These are phyloP conservation scores for Phymatotrichopsis omnivora DNA, from an alignment of 2,329 filamentous ascomycete genomes.

Conservation along the genomic window DNA sequence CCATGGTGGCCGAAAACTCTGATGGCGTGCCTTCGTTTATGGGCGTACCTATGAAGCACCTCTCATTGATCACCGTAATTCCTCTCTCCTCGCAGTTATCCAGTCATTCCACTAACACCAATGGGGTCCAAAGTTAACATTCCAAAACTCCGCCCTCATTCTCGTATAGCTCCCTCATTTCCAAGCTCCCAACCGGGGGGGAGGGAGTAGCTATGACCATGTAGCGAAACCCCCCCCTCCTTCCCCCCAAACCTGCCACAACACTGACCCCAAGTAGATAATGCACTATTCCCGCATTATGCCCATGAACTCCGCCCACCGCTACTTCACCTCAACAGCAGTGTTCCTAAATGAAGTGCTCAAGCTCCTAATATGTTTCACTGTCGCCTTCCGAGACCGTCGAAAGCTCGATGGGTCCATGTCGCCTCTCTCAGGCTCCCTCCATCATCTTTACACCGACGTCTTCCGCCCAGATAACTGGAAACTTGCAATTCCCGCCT, in stretches of 20 bases:
- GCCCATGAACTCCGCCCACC: conserved; percentile 55
- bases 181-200: background rate
- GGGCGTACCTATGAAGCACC: conserved; percentile 57
- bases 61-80: conserved; percentile 55
- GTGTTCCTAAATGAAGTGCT: conserved; percentile 89
- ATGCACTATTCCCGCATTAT: conserved; percentile 94
- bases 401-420: conserved; percentile 38
- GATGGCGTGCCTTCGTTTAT: conserved; percentile 39
- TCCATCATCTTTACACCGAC: conserved; percentile 63
- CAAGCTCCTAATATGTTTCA: conserved; percentile 77
- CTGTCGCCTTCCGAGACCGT: conserved; percentile 71
- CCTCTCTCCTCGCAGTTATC: conserved; percentile 22
- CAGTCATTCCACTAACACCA: conserved; percentile 23
- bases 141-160: conserved; percentile 70
- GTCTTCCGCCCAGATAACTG: conserved; percentile 87
- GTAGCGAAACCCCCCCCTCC: too few relatives aligned
- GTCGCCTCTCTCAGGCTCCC: conserved; percentile 69
- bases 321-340: conserved; percentile 88
- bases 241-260: conserved; percentile 1
- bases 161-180: conserved; percentile 41
- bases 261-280: conserved; percentile 44
- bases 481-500: conserved; percentile 84
- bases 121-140: conserved; percentile 50
- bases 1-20: conserved; percentile 27
- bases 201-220: too few relatives aligned